Percentiles rank a stretch among this genome's conserved stretches.
These are phyloP conservation scores for Botrytis elliptica DNA, from an alignment of 2,329 filamentous ascomycete genomes.

Conservation along the genomic window DNA sequence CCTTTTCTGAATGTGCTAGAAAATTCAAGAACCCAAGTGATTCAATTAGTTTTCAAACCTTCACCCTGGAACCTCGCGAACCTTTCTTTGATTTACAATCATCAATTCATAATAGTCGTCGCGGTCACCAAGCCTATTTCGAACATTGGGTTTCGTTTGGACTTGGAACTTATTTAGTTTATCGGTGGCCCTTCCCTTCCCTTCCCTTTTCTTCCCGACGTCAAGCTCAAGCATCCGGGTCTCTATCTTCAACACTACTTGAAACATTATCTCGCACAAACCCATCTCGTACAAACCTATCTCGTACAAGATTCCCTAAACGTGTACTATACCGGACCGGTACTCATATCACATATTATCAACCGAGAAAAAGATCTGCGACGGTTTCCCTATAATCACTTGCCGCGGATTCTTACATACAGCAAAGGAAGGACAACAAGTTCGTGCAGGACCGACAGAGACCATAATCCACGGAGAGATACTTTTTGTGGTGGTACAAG, in stretches of 20 bases:
- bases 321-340: not conserved
- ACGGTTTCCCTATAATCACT: not conserved
- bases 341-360: not conserved
- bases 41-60: not conserved
- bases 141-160: not conserved
- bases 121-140: not conserved
- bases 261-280: not conserved
- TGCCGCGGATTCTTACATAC: slow-evolving; percentile 13
- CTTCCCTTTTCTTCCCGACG: not conserved
- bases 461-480: not conserved
- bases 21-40: not conserved
- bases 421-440: slow-evolving; percentile 2
- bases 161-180: not conserved
- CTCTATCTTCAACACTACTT: not conserved
- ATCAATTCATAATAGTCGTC: not conserved
- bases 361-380: not conserved
- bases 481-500: not conserved
- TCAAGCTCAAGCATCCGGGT: not conserved
- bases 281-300: not conserved
- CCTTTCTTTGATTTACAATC: not conserved
- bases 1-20: not conserved
- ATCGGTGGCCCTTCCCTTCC: not conserved
- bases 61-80: not conserved
- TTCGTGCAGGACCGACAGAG: not conserved
- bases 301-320: not conserved